These are phyloP conservation scores for Mallotus japonicus DNA, from an alignment of 441 rosid species.

Conservation along the genomic window DNA sequence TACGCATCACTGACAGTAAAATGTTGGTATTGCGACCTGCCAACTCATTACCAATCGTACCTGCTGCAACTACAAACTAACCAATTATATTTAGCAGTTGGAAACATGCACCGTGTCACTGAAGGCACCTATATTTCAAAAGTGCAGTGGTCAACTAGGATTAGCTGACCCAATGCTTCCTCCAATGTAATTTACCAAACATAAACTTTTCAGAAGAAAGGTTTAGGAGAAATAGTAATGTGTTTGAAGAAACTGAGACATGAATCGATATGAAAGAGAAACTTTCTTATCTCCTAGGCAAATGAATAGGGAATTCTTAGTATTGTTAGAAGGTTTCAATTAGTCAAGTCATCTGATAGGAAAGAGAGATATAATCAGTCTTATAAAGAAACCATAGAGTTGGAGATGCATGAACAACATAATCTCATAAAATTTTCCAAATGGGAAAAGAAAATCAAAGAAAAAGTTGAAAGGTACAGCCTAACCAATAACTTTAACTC, in stretches of 20 bases:
- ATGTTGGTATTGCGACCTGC: too few relatives aligned
- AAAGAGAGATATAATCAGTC: conserved; percentile 1
- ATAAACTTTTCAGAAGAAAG: not conserved
- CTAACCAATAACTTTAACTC: conserved; percentile 9
- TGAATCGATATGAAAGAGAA: not conserved
- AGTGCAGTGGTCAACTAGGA: not conserved
- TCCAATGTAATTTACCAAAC: not conserved
- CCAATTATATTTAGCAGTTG: not conserved
- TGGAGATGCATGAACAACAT: not conserved
- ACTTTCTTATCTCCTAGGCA: not conserved
- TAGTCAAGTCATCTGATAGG: not conserved
- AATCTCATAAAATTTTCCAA: not conserved
- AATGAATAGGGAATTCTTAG: not conserved
- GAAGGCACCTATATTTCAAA: not conserved
- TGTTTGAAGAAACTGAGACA: not conserved
- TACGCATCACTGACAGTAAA: too few relatives aligned
- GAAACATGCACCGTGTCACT: not conserved
- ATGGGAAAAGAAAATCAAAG: not conserved
- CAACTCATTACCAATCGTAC: not conserved
- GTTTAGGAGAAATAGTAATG: not conserved
- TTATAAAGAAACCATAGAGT: not conserved
- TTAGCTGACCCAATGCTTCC: not conserved
- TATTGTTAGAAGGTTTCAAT: not conserved
- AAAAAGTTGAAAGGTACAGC: not conserved
- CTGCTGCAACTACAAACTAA: not conserved